Percentiles rank a stretch among this genome's conserved stretches.
Conservation (phyloP, 768 basidiomycete genomes). For the Tephrocybe sp. region DNA sequence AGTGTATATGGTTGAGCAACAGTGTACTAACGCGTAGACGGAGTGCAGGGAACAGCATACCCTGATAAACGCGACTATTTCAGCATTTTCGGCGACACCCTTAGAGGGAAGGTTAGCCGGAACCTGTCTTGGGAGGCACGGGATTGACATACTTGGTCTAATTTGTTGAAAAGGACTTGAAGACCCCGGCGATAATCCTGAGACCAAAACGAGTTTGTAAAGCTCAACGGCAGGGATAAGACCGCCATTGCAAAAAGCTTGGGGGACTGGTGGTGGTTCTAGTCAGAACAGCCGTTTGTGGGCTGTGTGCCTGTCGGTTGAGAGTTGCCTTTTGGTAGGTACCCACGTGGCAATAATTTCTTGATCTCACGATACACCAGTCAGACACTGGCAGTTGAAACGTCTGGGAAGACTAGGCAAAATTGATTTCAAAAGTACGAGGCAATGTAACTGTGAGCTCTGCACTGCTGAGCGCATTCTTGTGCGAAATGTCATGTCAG, state of each 20-base stretch:
- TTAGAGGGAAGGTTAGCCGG: conserved; percentile 25
- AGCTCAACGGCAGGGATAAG: conserved; percentile 82
- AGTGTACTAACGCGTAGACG: background rate
- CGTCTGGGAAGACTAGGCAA: too few species aligned
- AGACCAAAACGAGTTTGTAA: conserved; percentile 94
- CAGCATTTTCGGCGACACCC: conserved; percentile 82
- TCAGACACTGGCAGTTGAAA: too few species aligned
- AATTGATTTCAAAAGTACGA: too few species aligned
- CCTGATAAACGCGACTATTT: conserved; percentile 79
- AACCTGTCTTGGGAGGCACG: conserved; percentile 15
- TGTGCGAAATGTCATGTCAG: too few species aligned
- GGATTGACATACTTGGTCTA: conserved; percentile 60
- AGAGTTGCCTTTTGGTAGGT: background rate
- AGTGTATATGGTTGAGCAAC: background rate
- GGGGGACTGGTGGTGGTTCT: conserved; percentile 8
- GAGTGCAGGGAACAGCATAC: conserved; percentile 40
- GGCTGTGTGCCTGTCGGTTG: conserved; percentile 3
- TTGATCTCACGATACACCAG: background rate
- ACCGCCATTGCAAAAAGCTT: conserved; percentile 64
- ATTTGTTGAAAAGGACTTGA: conserved; percentile 70
- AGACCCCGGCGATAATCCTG: conserved; percentile 86
- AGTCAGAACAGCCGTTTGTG: conserved; percentile 2
- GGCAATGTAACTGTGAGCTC: too few species aligned
- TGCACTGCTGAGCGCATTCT: too few species aligned
- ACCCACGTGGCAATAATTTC: conserved; percentile 12